Conservation (phyloP, 805 yeast genomes). For the Ogataea degrootiae region DNA sequence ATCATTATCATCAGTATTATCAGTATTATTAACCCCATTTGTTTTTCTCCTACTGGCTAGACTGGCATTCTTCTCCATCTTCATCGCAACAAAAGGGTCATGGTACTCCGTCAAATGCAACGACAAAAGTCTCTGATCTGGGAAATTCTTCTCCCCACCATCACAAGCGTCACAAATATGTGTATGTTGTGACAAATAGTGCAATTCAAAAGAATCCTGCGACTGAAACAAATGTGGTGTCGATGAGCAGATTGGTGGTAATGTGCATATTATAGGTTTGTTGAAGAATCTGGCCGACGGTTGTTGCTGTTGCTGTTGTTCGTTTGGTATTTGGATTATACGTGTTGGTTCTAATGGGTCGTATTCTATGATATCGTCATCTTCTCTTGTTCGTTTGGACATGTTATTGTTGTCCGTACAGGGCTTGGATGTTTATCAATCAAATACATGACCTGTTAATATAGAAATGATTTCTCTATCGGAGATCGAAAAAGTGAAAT, state of each 20-base stretch:
- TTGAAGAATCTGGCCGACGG: not conserved
- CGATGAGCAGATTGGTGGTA: slow-evolving; percentile 20
- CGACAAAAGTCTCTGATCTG: slow-evolving; percentile 36
- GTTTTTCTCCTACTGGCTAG: no score
- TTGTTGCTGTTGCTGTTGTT: not conserved
- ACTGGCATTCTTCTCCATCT: slow-evolving; percentile 31
- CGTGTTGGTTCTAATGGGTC: not conserved
- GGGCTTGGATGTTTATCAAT: no score
- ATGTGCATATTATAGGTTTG: slow-evolving; percentile 9
- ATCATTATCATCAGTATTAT: no score
- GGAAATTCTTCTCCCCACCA: slow-evolving; percentile 30
- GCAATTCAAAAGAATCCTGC: slow-evolving; percentile 13
- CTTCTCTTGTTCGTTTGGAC: slow-evolving; percentile 10
- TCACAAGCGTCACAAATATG: slow-evolving; percentile 35
- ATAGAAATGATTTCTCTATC: no score
- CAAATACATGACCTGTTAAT: not conserved
- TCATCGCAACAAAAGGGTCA: slow-evolving; percentile 39
- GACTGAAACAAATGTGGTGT: slow-evolving; percentile 10
- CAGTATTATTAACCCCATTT: no score
- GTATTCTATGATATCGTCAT: slow-evolving; percentile 4
- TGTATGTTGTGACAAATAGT: slow-evolving; percentile 25
- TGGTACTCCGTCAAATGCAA: slow-evolving; percentile 52
- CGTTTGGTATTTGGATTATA: no score
- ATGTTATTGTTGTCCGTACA: not conserved
- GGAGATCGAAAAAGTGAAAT: no score